A percentile compares a stretch with the other conserved stretches of the same genome.
Conservation (phyloP, 495 filamentous ascomycete species). For the Lasiosphaeria ovina region DNA sequence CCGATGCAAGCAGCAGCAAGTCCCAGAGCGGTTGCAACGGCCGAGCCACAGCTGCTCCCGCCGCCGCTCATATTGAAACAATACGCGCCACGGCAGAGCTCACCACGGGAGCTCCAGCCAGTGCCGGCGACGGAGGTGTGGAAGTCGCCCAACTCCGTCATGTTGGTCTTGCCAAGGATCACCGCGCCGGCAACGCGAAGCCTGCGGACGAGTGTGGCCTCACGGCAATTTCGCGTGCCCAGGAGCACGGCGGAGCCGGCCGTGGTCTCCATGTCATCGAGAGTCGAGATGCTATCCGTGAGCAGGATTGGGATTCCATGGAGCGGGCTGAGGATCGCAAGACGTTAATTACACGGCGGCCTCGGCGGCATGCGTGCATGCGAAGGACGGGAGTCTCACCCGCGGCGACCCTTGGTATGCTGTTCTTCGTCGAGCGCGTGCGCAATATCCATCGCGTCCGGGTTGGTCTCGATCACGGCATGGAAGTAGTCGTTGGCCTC, state of each 20-base stretch:
- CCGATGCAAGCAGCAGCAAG: slow-evolving; percentile 31
- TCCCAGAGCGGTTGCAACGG: slow-evolving; percentile 32
- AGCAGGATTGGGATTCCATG: slow-evolving; percentile 40
- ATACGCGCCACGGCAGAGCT: slow-evolving; percentile 33
- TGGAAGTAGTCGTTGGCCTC: slow-evolving; percentile 49
- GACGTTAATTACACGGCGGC: background rate
- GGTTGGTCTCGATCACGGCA: slow-evolving; percentile 44
- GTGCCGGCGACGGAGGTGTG: slow-evolving; percentile 30
- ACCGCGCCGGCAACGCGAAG: slow-evolving; percentile 46
- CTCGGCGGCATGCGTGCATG: no score
- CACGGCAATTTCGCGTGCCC: slow-evolving; percentile 39
- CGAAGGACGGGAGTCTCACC: no score
- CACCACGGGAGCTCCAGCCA: slow-evolving; percentile 36
- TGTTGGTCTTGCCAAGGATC: slow-evolving; percentile 44
- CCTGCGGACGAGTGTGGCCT: slow-evolving; percentile 42
- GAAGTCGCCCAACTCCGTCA: slow-evolving; percentile 43
- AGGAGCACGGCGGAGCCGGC: slow-evolving; percentile 55
- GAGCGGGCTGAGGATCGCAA: slow-evolving; percentile 12
- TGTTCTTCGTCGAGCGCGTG: slow-evolving; percentile 10
- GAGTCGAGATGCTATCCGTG: slow-evolving; percentile 39
- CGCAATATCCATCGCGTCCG: slow-evolving; percentile 41
- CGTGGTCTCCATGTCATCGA: slow-evolving; percentile 22
- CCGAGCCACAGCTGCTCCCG: slow-evolving; percentile 36
- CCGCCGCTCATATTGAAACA: slow-evolving; percentile 27
- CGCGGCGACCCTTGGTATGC: background rate